phyloP scores from a whole-genome alignment of 1,139 yeast species.

The Arxiozyma slooffiae region DNA sequence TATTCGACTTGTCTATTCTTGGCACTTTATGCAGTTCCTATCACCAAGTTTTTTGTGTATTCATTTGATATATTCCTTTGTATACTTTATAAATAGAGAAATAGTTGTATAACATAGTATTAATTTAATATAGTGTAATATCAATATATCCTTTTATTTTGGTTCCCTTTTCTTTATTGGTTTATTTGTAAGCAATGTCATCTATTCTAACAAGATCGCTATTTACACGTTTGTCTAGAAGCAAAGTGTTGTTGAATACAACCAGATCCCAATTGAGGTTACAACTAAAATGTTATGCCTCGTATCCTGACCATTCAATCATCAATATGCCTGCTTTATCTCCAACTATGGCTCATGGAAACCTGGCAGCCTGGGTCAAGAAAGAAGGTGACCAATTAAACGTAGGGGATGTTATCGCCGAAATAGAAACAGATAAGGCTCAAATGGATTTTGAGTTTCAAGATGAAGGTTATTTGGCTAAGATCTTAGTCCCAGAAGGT shows the following conservation, averaged over 20 bases:
- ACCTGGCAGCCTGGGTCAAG: constrained; percentile 81
- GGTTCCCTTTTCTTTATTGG: no score
- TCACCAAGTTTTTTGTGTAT: no score
- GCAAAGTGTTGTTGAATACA: constrained; percentile 12
- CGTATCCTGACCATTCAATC: constrained; percentile 53
- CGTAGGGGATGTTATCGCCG: constrained; percentile 93
- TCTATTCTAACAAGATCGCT: constrained; percentile 19
- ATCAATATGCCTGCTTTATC: constrained; percentile 79
- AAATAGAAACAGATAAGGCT: constrained; percentile 97
- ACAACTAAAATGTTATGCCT: constrained; percentile 21
- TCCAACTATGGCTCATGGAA: constrained; percentile 97
- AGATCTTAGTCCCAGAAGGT: constrained; percentile 78
- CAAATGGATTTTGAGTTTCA: constrained; percentile 98
- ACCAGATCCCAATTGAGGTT: constrained; percentile 21
- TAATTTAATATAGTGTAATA: no score
- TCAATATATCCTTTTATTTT: no score
- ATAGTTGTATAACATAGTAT: no score
- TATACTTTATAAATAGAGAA: no score
- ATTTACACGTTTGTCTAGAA: constrained; percentile 22
- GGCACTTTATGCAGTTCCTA: no score
- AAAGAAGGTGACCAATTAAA: constrained; percentile 73
- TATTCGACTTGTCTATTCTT: no score
- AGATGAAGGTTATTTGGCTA: constrained; percentile 93
- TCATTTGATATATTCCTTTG: no score
- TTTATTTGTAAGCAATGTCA: constrained; percentile 13